Conservation (phyloP, 345 rosid species). For the Pseudoturritis turrita region DNA sequence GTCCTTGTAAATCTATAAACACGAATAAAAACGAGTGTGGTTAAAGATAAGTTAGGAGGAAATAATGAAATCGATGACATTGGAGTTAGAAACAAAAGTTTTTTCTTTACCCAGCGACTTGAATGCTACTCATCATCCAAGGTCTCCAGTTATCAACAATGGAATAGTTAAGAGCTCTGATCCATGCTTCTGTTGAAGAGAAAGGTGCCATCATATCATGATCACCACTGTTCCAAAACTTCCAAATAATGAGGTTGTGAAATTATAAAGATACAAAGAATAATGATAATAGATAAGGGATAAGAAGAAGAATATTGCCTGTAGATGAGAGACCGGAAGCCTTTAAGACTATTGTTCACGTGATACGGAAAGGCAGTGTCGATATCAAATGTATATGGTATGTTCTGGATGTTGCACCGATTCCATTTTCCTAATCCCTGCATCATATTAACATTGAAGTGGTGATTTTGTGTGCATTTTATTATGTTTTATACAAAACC, state of each 20-base stretch:
- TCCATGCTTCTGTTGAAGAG: conserved; percentile 66
- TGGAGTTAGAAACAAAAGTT: background rate
- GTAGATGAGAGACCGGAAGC: conserved; percentile 29
- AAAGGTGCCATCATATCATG: conserved; percentile 52
- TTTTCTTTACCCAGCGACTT: conserved; percentile 42
- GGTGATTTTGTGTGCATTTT: background rate
- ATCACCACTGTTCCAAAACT: conserved; percentile 50
- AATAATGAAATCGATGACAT: background rate
- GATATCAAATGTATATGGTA: conserved; percentile 18
- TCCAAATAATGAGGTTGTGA: background rate
- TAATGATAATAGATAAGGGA: too few species aligned
- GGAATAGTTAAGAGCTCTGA: conserved; percentile 45
- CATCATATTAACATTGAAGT: background rate
- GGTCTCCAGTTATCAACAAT: conserved; percentile 59
- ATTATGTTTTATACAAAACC: too few species aligned
- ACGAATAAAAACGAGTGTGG: background rate
- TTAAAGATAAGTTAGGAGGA: background rate
- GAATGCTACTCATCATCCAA: conserved; percentile 43
- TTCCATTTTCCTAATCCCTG: conserved; percentile 21
- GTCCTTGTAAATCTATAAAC: conserved; percentile 40
- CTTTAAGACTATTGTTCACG: conserved; percentile 19
- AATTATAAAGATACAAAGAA: background rate
- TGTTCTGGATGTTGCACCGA: conserved; percentile 18
- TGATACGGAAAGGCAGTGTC: background rate
- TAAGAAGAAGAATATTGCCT: too few species aligned